Evolutionary conservation across 331 rosid genomes (phyloP), one percentile per base, ranked within the genome.

Genomic region (Erythrophleum ivorense): DNA sequence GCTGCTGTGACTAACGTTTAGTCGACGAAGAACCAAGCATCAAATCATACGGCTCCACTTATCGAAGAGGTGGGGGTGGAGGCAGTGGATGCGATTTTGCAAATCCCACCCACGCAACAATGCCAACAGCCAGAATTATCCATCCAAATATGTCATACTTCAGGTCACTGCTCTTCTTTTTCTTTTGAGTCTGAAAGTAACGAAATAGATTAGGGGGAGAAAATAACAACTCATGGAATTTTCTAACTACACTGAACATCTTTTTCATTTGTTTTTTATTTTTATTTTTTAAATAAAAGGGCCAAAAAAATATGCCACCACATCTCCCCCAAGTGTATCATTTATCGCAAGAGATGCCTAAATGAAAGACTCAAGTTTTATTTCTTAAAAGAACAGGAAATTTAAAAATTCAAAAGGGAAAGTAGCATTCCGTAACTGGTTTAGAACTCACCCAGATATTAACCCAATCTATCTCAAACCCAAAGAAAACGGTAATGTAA

Each of bases 41-140:
- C 31, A 64, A 77, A 80, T 80, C 54, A 73, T 38, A 75, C 75
- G 70, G 59, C 54, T 64, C 38, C 78, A 33, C 76, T 79, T 78
- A 87, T 84, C 85, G 62, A 13, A 86, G 88, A 40, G 88, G 81
- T 0, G 91, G 81, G 0, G 85, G 84, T 5, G 96, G 89, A 3
- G 95, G 95, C 0, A 94, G 91, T 2, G 93, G 87, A 49, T 90
- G 83, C 12, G 99, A 89, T 84, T 96, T 96, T 0, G 92, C 90
- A 80, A 95, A 85, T 69, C 97, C 98, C 33, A 96, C 90, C 98
- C 38, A 77, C n/a, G 81, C 50, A 76, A 76, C 46, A 45, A 96
- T 87, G 85, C 97, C 97, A 77, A 92, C 90, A 21, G 95, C 99
- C 73, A 96, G 94, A 80, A 96, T 91, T 59, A 96, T n/a, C 99